phyloP scores from a whole-genome alignment of 1,284 basidiomycete genomes.

The Sporisorium scitamineum region DNA sequence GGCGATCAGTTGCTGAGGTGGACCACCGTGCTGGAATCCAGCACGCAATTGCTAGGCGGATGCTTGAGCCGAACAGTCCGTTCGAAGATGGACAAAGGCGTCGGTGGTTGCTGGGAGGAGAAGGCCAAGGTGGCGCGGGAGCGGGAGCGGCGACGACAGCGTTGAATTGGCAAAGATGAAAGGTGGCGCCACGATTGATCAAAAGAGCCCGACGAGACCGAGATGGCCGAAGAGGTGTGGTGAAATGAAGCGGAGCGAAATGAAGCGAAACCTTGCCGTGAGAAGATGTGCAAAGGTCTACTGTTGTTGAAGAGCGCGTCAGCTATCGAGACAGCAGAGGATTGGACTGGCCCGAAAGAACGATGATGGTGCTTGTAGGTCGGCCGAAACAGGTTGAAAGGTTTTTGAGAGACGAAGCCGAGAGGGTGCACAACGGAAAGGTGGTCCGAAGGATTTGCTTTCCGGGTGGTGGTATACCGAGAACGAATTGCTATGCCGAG shows the following conservation, averaged over 20 bases:
- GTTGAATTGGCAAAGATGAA: not conserved
- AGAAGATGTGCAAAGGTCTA: not conserved
- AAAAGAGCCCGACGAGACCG: not conserved
- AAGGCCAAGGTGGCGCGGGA: not conserved
- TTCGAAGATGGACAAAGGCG: not conserved
- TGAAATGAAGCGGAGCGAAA: conserved; percentile 12
- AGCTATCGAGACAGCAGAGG: not conserved
- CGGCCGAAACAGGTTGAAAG: not conserved
- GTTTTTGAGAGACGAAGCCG: not conserved
- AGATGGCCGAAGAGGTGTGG: not conserved
- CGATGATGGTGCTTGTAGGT: not conserved
- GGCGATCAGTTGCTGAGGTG: conserved; percentile 6
- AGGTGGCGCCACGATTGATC: not conserved
- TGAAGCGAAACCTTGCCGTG: conserved; percentile 4
- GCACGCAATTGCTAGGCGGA: conserved; percentile 5
- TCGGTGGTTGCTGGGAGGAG: not conserved
- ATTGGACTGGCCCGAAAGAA: not conserved
- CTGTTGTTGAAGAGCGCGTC: not conserved
- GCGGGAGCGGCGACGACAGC: not conserved
- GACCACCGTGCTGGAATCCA: conserved; percentile 11
- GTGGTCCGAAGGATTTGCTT: not conserved
- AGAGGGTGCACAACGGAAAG: not conserved
- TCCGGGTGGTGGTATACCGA: conserved; percentile 9
- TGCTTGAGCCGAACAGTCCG: not conserved
- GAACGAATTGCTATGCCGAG: conserved; percentile 7